phyloP scores from a whole-genome alignment of 164 flowering plant genomes.

The Taxillus chinensis region DNA sequence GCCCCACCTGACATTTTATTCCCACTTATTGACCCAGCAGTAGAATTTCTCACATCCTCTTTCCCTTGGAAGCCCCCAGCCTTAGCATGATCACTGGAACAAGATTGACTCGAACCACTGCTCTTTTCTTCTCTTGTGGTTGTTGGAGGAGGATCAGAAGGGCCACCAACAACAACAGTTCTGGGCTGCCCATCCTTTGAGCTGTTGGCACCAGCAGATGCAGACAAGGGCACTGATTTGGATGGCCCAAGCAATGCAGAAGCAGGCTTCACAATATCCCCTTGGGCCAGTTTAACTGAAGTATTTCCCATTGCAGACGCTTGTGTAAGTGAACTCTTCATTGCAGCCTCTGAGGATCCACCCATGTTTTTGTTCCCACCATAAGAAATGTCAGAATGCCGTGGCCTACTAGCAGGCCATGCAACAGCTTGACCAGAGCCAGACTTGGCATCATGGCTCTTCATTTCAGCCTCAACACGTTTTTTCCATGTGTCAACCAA shows the following conservation, averaged over 20 bases:
- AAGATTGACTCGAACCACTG: constrained; percentile 75
- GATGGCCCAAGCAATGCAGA: constrained; percentile 35
- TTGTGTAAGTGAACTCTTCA: constrained; percentile 1
- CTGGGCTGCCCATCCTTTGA: constrained; percentile 21
- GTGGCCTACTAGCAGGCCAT: not conserved
- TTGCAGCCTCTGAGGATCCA: constrained; percentile 2
- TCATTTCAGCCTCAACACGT: constrained; percentile 56
- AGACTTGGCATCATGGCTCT: constrained; percentile 1
- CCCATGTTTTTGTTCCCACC: not conserved
- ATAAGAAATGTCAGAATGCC: not conserved
- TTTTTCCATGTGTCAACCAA: constrained; percentile 99
- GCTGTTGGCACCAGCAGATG: constrained; percentile 16
- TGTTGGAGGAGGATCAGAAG: constrained; percentile 22
- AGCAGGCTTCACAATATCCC: constrained; percentile 23
- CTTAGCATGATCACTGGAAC: constrained; percentile 64
- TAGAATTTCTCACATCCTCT: constrained; percentile 72
- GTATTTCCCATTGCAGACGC: not conserved
- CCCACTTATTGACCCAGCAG: constrained; percentile 41
- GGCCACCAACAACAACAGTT: constrained; percentile 7
- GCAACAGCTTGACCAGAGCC: not conserved
- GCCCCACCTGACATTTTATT: constrained; percentile 34
- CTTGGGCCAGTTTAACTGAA: not conserved
- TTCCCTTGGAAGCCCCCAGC: constrained; percentile 33
- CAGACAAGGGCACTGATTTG: constrained; percentile 32
- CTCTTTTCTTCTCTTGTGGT: constrained; percentile 29